Evolutionary conservation across 108 stramenopile genomes (phyloP), one percentile per base, ranked within the genome.

Genomic region (Mayamaea pseudoterrestris): DNA sequence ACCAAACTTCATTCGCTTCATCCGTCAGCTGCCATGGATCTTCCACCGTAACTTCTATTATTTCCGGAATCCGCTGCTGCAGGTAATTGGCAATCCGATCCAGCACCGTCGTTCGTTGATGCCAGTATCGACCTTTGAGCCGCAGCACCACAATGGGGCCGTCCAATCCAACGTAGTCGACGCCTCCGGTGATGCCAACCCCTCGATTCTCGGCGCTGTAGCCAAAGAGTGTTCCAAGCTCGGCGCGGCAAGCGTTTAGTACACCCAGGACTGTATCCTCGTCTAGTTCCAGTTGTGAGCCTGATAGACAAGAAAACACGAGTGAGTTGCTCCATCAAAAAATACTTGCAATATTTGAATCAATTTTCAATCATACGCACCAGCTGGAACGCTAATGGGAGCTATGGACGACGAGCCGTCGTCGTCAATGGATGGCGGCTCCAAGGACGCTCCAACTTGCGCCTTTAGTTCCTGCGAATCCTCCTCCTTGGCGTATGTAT

Each of bases 111-210:
- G 74, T 69, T 14, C 87, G 69, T 55, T 93, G 66, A 65, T 95
- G 94, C 94, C 94, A 95, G 64, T 90, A 95, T 34, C 93, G 59
- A 20, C 93, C 93, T 39, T 81, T 80, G 9, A 79, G 35, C 32
- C 58, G 46, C n/a, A 85, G 26, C 25, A 90, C 62, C 11, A 83
- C 83, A 28, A 58, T 74, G 2, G 94, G 94, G 5, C 94, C 94
- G 35, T 95, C 92, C 44, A 93, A 52, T 40, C 85, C 90, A 5
- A 93, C 92, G 55, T 77, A 90, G 47, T 95, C 92, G 13, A 93
- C 90, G n/a, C 80, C 81, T 27, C 94, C 94, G 2, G 94, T 95
- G 41, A 95, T 95, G 2, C 94, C 94, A 1, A 95, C 94, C 5
- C 83, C 83, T 20, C 85, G 56, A 56, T 92, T 95, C 56, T 95